Base-by-base conservation (phyloP, 1,284 basidiomycete species). In the Apiotrichum gracile region DNA sequence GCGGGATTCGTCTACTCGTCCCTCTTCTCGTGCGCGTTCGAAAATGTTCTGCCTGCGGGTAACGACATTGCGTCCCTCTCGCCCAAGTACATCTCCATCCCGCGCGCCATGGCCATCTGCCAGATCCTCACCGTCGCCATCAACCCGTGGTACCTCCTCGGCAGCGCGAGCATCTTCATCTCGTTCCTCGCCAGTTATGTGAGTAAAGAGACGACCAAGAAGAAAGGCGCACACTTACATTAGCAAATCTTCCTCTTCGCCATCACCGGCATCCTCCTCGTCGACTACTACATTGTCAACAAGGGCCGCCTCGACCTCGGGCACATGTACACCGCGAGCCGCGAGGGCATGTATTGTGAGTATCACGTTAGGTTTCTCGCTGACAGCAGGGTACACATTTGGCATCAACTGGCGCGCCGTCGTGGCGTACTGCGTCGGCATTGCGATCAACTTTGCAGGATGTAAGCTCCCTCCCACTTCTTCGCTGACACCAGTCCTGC, bases 51-150 rank as follows among this genome's bases (percentile, higher is more conserved):
- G 4, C 65, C 66, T 0, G 61, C 51, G 1, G 63, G 61, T 17
- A 63, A 66, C 47, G 65, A 65, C 43, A 64, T 67, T 38, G 45
- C 43, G 21, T 58, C 55, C 21, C 55, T 61, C 38, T 78, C 82
- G 57, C 87, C 88, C 53, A 83, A 84, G 34, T 91, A 84, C 74
- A 82, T 91, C 63, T 88, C 85, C 70, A 90, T 91, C 62, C 83
- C 87, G 27, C 80, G 88, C 9, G 88, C 88, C 14, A 85, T 86
- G 17, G 87, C 85, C 67, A 76, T 91, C 43, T 85, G 84, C 22
- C 57, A 58, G 62, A 44, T 62, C 34, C 33, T 65, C 35, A 63
- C 63, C 24, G 35, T 67, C 5, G 63, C 51, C 14, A 64, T 66
- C 54, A 50, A 50, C 61, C 87, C 88, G 1, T 91, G 88, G 87